These are phyloP conservation scores for Nicotiana otophora DNA, from an alignment of 257 asterid species.

Conservation along the genomic window DNA sequence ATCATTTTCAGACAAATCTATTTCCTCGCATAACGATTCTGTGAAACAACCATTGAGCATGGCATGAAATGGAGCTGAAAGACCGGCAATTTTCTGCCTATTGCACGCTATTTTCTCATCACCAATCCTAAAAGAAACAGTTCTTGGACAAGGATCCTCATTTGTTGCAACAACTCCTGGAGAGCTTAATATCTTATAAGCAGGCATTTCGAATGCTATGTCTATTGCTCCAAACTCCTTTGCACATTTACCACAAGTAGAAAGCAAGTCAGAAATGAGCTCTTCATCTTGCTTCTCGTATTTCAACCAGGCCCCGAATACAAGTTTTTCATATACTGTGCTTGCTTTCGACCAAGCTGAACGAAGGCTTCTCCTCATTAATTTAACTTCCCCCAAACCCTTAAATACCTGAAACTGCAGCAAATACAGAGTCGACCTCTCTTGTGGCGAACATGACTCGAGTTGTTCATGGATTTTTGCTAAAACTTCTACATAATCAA, in stretches of 20 bases:
- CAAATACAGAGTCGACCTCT: conserved; percentile 67
- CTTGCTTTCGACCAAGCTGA: conserved; percentile 78
- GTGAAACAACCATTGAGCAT: conserved; percentile 93
- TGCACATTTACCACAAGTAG: conserved; percentile 74
- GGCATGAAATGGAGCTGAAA: conserved; percentile 85
- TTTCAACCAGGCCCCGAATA: conserved; percentile 92
- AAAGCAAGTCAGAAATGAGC: conserved; percentile 61
- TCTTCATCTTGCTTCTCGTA: conserved; percentile 89
- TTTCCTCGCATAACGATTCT: conserved; percentile 65
- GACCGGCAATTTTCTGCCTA: conserved; percentile 64
- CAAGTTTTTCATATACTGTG: conserved; percentile 68
- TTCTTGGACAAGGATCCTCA: conserved; percentile 19
- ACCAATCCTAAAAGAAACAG: conserved; percentile 62
- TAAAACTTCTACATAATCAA: conserved; percentile 84
- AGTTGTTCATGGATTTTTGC: conserved; percentile 96
- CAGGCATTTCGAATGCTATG: conserved; percentile 66
- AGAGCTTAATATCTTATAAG: conserved; percentile 16
- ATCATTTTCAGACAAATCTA: conserved; percentile 78
- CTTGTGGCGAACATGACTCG: conserved; percentile 60
- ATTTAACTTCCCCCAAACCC: conserved; percentile 86
- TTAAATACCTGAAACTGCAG: conserved; percentile 91
- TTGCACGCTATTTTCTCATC: conserved; percentile 68
- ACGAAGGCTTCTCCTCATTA: conserved; percentile 91
- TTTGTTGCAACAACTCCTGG: conserved; percentile 7
- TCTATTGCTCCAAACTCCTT: conserved; percentile 72